Conservation (phyloP, 2,329 filamentous ascomycete species). For the Curvularia sp. region DNA sequence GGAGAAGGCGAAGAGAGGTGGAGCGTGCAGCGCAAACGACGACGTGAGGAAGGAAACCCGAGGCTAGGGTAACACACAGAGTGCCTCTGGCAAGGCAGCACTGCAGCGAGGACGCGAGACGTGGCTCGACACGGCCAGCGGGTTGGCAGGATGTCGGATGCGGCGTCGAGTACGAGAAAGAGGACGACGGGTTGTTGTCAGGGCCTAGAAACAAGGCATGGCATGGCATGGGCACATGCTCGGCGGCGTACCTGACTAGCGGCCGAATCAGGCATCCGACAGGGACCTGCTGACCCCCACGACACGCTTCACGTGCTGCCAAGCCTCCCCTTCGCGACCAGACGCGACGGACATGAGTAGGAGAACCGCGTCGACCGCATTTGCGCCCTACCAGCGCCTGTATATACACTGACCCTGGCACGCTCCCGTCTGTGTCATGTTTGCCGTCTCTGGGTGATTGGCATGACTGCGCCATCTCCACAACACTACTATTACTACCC, state of each 20-base stretch:
- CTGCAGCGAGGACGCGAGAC: neutral
- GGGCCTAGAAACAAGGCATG: neutral
- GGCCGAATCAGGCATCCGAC: constrained; percentile 14
- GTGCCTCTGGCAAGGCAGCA: constrained; percentile 5
- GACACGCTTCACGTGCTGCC: constrained; percentile 36
- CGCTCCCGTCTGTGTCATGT: constrained; percentile 10
- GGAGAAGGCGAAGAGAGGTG: constrained; percentile 6
- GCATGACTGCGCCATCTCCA: constrained; percentile 20
- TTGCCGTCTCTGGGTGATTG: constrained; percentile 18
- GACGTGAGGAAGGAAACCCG: neutral
- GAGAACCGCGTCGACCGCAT: neutral
- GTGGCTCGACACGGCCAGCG: constrained; percentile 3
- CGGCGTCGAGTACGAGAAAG: neutral
- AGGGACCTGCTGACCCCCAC: constrained; percentile 18
- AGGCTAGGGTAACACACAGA: neutral
- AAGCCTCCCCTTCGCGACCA: constrained; percentile 24
- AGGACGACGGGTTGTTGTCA: constrained; percentile 17
- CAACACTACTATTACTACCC: constrained; percentile 19
- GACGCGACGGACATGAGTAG: constrained; percentile 12
- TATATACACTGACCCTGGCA: constrained; percentile 11
- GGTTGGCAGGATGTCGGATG: neutral
- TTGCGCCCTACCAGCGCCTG: constrained; percentile 9
- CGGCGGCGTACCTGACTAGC: constrained; percentile 30
- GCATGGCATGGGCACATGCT: constrained; percentile 13
- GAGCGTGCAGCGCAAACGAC: constrained; percentile 11